Base-by-base conservation (phyloP, 2,329 filamentous ascomycete species). In the Fusarium nanum region DNA sequence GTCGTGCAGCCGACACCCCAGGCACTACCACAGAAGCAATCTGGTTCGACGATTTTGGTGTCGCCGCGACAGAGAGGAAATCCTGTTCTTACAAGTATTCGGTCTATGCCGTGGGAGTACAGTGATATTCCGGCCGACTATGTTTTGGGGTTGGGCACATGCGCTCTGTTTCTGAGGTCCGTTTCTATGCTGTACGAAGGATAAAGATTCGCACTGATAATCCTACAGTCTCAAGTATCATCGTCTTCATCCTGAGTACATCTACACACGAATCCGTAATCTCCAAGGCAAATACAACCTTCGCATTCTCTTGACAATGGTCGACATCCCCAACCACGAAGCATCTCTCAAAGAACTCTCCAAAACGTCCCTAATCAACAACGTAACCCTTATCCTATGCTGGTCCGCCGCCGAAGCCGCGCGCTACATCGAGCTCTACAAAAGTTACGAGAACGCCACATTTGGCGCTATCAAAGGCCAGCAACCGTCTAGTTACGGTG, bases 121-220 rank as follows among this genome's bases (percentile, higher is more conserved):
- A 94, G 93, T 67, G 95, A 98, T 76, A 97, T 97, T n/a, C 91
- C 92, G 2, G 93, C 95, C 32, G 96, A 99, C 81, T 99, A 97
- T 79, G 91, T 95, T 11, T 85, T 98, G 25, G 95, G 96, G 0
- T 78, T 88, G 44, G 97, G 94, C 0, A 97, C 94, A 9, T 97
- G 95, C 76, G 94, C 93, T 1, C 86, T 99, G 7, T 99, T 98
- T 78, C 84, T 99, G 44, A 97, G 84, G 84, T 84, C 49, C 10
- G 7, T 8, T 11, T 20, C 4, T 2, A 14, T 12, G 8, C 5
- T 3, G 4, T 3, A 9, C 7, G 22, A 5, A 10, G 2, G 8
- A 3, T 12, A 10, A 14, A 2, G 11, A 7, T 12, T 4, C 3
- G 7, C 57, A 4, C 59, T 70, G 20, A 71, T 34, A 3, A 3